Evolutionary conservation across 306 rosid species (phyloP).

Genomic region (Cucumis sativus): Cucumber_9930_V3 NC_026657.2:7837001-7837500

Average conservation of each 20-base stretch:
- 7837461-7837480: constrained; percentile 90
- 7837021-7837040: constrained; percentile 81
- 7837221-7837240: constrained; percentile 84
- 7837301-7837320: constrained; percentile 56
- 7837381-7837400: constrained; percentile 72
- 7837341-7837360: constrained; percentile 62
- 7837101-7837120: constrained; percentile 75
- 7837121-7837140: constrained; percentile 57
- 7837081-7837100: constrained; percentile 92
- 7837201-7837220: constrained; percentile 87
- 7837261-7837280: constrained; percentile 35
- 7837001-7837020: constrained; percentile 47
- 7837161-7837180: constrained; percentile 72
- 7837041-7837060: constrained; percentile 75
- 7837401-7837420: constrained; percentile 78
- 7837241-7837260: constrained; percentile 45
- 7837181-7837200: constrained; percentile 78
- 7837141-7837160: constrained; percentile 66
- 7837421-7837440: constrained; percentile 86
- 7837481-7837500: constrained; percentile 81
- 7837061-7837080: constrained; percentile 77
- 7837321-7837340: constrained; percentile 67
- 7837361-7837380: constrained; percentile 37
- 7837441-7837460: constrained; percentile 95
- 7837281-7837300: constrained; percentile 28